Evolutionary conservation across 257 asterid genomes (phyloP).

Genomic region (Solanum tacnaense): DNA sequence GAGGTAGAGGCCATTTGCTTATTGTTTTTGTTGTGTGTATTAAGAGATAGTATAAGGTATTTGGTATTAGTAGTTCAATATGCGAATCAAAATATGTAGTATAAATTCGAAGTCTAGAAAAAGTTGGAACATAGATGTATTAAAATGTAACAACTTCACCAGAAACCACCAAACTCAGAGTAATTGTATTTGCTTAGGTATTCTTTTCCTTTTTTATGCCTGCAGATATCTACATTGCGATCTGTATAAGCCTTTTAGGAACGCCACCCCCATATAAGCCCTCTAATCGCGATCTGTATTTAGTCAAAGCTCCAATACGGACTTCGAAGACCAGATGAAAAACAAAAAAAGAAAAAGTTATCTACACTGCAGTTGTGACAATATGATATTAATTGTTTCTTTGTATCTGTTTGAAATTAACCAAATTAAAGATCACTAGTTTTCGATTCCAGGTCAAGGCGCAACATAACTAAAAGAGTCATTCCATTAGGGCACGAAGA

Average conservation of each 20-base stretch:
- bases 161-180: neutral
- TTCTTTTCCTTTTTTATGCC: neutral
- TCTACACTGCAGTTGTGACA: neutral
- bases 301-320: too few relatives aligned
- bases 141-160: neutral
- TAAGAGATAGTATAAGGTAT: neutral
- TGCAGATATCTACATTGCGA: neutral
- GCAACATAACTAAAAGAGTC: neutral
- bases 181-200: neutral
- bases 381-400: neutral
- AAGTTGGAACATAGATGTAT: neutral
- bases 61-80: neutral
- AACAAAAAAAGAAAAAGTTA: neutral
- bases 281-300: too few relatives aligned
- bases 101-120: neutral
- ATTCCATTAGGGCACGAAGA: neutral
- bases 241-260: too few relatives aligned
- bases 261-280: too few relatives aligned
- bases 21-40: neutral
- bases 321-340: accelerated
- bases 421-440: too few relatives aligned
- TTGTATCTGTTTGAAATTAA: neutral
- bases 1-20: neutral
- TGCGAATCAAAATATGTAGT: neutral
- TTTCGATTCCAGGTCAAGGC: too few relatives aligned